Conservation (phyloP, 1,139 yeast genomes). For the Blastobotrys capitulatus region DNA sequence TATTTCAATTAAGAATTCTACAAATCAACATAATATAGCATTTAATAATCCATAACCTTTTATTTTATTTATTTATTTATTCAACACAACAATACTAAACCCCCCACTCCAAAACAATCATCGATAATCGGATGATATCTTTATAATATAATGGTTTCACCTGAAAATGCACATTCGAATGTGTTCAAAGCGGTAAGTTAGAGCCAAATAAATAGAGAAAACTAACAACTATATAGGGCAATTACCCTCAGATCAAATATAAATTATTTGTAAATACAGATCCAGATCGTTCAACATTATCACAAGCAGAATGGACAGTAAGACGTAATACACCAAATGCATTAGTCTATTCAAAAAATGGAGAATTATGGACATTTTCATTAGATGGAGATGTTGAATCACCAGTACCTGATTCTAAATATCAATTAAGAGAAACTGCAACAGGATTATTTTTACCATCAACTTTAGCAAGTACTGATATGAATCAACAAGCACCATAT, state of each 20-base stretch:
- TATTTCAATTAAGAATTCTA: too few species aligned
- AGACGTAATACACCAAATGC: conserved; percentile 48
- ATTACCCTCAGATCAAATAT: conserved; percentile 28
- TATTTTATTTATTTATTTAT: too few species aligned
- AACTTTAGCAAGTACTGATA: conserved; percentile 33
- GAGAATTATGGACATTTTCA: conserved; percentile 56
- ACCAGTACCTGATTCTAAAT: conserved; percentile 29
- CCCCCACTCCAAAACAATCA: too few species aligned
- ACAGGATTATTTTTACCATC: conserved; percentile 34
- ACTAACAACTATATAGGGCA: conserved; percentile 18
- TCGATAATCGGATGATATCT: too few species aligned
- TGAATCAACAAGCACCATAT: conserved; percentile 35
- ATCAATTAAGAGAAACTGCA: conserved; percentile 34
- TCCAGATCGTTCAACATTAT: conserved; percentile 36
- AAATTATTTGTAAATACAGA: conserved; percentile 30
- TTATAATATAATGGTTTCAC: conserved; percentile 6
- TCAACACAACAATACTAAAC: too few species aligned
- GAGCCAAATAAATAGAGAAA: too few species aligned
- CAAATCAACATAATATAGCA: too few species aligned
- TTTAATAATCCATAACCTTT: too few species aligned
- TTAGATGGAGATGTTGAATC: conserved; percentile 33
- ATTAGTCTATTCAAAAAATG: conserved; percentile 53
- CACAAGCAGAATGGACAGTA: conserved; percentile 56
- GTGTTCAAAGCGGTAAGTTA: conserved; percentile 26
- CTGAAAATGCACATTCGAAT: conserved; percentile 26